phyloP scores from a whole-genome alignment of 352 stramenopile genomes.

The Phytophthora meadii region DNA sequence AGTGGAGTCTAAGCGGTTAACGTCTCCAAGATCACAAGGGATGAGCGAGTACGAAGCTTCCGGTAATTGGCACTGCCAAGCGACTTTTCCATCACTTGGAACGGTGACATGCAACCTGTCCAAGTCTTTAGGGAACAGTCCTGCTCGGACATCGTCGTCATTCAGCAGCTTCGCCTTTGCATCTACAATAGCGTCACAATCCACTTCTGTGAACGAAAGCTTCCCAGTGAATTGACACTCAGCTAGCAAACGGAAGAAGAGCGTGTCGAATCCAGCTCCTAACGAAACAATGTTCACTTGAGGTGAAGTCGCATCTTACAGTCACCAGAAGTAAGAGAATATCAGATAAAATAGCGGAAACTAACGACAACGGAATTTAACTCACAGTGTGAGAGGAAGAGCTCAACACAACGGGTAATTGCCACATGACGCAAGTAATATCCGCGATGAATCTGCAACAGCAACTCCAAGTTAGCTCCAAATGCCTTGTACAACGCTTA shows the following conservation, averaged over 20 bases:
- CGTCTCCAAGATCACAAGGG: constrained; percentile 67
- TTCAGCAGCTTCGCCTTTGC: constrained; percentile 58
- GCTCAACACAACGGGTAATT: constrained; percentile 56
- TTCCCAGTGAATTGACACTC: constrained; percentile 28
- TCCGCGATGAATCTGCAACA: constrained; percentile 71
- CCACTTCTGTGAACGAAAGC: constrained; percentile 61
- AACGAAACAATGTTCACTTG: constrained; percentile 72
- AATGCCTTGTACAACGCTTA: not conserved
- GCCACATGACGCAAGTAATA: constrained; percentile 79
- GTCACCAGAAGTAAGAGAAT: not conserved
- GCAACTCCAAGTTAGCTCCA: not conserved
- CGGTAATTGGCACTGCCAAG: constrained; percentile 35
- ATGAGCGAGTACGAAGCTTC: constrained; percentile 53
- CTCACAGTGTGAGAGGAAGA: constrained; percentile 55
- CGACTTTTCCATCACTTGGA: constrained; percentile 10
- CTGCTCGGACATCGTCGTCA: constrained; percentile 23
- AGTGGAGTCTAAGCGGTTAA: constrained; percentile 32
- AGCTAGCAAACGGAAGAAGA: constrained; percentile 70
- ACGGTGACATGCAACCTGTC: constrained; percentile 12
- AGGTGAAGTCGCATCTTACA: constrained; percentile 31
- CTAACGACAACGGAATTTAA: not conserved
- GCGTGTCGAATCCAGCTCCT: constrained; percentile 76
- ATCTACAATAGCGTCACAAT: constrained; percentile 61
- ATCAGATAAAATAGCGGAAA: constrained; percentile 9
- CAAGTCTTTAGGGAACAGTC: constrained; percentile 37